Base-by-base conservation (phyloP, 2,329 filamentous ascomycete species). In the Talaromyces sp. region DNA sequence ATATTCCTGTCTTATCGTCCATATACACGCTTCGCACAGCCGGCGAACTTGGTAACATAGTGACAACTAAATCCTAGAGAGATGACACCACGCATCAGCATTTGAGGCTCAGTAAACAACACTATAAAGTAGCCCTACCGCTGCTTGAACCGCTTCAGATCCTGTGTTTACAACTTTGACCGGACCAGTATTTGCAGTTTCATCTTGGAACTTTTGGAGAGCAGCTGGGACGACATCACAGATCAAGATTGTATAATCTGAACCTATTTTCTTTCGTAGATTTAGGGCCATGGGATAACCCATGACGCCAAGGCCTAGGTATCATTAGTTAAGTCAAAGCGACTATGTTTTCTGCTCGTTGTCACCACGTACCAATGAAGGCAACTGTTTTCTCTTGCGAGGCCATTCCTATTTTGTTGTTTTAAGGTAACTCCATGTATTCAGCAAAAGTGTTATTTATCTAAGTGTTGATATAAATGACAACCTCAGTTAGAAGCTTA, bases 1-100 rank as follows among this genome's bases (percentile, higher is more conserved):
- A 61, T 18, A 83, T 71, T 56, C 81, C 81, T 7, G 72, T 75
- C 4, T 70, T 63, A 2, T 75, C 70, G 27, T 80, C 75, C 47
- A 82, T 75, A 66, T 83, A 83, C 23, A 83, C 81, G 28, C 76
- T 72, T 61, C 77, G 76, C 12, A 83, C 81, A 62, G 83, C 79
- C 4, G 73, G 70, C 30, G 80, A 80, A 69, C 82, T 81, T 0
- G 81, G 81, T 4, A 83, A 76, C 79, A 83, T 83, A 7, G 80
- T 80, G 51, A 83, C 70, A 42, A 83, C 73, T 4, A 80, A 75
- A 54, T 81, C 77, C 79, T 65, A 33, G 10, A 14, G 5, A 58
- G 40, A 42, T 4, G 28, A 28, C 31, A 9, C n/a, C 18, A 47
- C n/a, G 33, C 27, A n/a, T 34, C 18, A 27, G 28, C 44, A 59